These are phyloP conservation scores for Myxozyma vanderwaltii DNA, from an alignment of 805 yeast species.

Conservation along the genomic window DNA sequence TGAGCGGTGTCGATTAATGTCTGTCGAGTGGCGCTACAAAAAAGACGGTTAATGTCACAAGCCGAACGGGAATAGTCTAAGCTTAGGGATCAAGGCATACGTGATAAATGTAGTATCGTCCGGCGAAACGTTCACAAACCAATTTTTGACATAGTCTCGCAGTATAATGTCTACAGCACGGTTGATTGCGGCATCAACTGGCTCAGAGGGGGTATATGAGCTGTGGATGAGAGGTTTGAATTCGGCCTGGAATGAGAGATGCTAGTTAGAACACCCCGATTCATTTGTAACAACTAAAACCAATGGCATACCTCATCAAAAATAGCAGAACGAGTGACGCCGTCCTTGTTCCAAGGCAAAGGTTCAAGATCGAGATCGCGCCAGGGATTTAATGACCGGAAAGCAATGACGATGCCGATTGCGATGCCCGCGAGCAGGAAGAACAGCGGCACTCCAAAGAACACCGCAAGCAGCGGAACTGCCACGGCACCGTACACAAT, in stretches of 20 bases:
- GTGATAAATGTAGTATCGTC: conserved; percentile 23
- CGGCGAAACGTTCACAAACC: conserved; percentile 16
- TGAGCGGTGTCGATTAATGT: conserved; percentile 45
- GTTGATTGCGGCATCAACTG: conserved; percentile 19
- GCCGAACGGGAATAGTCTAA: not conserved
- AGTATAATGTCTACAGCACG: conserved; percentile 27
- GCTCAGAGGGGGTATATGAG: conserved; percentile 14
- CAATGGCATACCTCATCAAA: conserved; percentile 16
- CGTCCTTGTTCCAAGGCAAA: conserved; percentile 26
- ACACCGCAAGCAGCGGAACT: conserved; percentile 12
- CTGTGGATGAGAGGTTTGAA: conserved; percentile 22
- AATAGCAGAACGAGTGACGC: conserved; percentile 1
- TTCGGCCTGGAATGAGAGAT: not conserved
- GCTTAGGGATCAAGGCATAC: conserved; percentile 14
- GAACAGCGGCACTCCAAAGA: conserved; percentile 30
- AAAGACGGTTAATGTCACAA: not conserved
- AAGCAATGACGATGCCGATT: conserved; percentile 25
- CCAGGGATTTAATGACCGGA: conserved; percentile 20
- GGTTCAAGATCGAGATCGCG: conserved; percentile 13
- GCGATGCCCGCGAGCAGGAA: conserved; percentile 24
- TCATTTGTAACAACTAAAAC: too few species aligned
- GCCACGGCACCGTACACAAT: conserved; percentile 6
- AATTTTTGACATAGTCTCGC: conserved; percentile 24
- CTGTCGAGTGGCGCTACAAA: conserved; percentile 23
- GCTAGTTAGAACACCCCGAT: too few species aligned